A percentile compares a stretch with the other conserved stretches of the same genome.
Evolutionary conservation across 352 stramenopile species (phyloP).

Genomic region (Plasmopara muralis): DNA sequence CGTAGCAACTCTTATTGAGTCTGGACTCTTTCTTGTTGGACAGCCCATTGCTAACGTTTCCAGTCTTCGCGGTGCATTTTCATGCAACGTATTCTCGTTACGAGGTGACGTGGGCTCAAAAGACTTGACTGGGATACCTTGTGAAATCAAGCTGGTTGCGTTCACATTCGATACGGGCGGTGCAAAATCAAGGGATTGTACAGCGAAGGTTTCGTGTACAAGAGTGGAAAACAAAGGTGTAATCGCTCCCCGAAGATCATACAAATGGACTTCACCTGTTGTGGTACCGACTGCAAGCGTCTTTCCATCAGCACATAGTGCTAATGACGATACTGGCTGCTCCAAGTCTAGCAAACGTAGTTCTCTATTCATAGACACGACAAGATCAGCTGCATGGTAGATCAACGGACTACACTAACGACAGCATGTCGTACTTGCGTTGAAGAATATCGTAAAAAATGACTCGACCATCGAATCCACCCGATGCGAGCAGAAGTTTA

Average conservation of each 20-base stretch:
- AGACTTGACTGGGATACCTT: conserved; percentile 41
- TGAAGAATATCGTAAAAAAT: conserved; percentile 70
- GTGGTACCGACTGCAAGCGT: conserved; percentile 51
- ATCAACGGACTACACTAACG: neutral
- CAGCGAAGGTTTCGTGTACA: conserved; percentile 30
- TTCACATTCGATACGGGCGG: conserved; percentile 27
- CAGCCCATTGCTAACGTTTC: conserved; percentile 12
- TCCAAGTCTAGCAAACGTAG: conserved; percentile 52
- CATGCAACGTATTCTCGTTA: conserved; percentile 10
- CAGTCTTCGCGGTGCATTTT: too few relatives aligned
- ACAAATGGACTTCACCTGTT: conserved; percentile 49
- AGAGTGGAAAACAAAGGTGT: conserved; percentile 44
- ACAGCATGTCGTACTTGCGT: conserved; percentile 33
- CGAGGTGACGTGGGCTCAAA: conserved; percentile 34
- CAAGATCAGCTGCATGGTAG: neutral
- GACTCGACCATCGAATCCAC: conserved; percentile 55
- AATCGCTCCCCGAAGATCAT: conserved; percentile 59
- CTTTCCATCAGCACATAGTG: conserved; percentile 59
- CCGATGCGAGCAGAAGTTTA: conserved; percentile 54
- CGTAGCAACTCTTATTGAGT: neutral
- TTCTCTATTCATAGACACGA: conserved; percentile 26
- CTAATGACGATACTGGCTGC: conserved; percentile 46
- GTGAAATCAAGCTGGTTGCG: conserved; percentile 19
- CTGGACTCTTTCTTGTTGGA: conserved; percentile 10
- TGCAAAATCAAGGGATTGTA: conserved; percentile 61